phyloP scores from a whole-genome alignment of 371 early-diverging fungal genomes.

The Batkoa obscura region DNA sequence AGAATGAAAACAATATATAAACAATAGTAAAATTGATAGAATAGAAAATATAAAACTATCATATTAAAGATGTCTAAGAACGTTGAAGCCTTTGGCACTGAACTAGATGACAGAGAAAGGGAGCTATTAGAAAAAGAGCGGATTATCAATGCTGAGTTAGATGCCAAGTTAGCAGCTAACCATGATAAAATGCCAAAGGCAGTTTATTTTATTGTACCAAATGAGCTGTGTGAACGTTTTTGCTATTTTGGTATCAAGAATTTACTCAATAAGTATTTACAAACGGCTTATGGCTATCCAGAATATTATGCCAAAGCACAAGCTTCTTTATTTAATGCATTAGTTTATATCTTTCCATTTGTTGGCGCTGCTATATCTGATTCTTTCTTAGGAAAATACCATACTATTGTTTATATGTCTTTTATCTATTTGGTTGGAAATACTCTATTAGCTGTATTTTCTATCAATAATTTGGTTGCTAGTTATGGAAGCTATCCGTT shows the following conservation, averaged over 20 bases:
- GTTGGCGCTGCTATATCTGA: constrained; percentile 43
- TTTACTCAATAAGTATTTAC: constrained; percentile 10
- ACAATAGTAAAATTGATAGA: too few species aligned
- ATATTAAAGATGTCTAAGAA: too few species aligned
- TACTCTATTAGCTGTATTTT: not conserved
- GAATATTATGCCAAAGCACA: constrained; percentile 10
- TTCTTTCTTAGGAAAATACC: constrained; percentile 39
- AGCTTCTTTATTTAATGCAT: constrained; percentile 24
- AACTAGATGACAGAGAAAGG: not conserved
- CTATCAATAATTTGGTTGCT: not conserved
- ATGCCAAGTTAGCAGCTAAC: constrained; percentile 3
- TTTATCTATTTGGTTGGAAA: constrained; percentile 2
- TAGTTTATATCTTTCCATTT: constrained; percentile 40
- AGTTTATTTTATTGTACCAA: constrained; percentile 9
- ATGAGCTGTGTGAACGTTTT: constrained; percentile 12
- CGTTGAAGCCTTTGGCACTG: not conserved
- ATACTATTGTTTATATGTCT: constrained; percentile 26
- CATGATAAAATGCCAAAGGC: constrained; percentile 8
- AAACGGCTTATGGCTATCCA: constrained; percentile 9
- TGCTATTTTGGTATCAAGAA: constrained; percentile 8
- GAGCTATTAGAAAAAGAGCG: not conserved
- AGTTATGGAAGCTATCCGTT: not conserved
- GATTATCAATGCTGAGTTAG: constrained; percentile 6
- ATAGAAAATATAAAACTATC: too few species aligned
- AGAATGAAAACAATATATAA: too few species aligned